These are phyloP conservation scores for Pterocarpus macrocarpus DNA, from an alignment of 306 rosid genomes.

Conservation along the genomic window DNA sequence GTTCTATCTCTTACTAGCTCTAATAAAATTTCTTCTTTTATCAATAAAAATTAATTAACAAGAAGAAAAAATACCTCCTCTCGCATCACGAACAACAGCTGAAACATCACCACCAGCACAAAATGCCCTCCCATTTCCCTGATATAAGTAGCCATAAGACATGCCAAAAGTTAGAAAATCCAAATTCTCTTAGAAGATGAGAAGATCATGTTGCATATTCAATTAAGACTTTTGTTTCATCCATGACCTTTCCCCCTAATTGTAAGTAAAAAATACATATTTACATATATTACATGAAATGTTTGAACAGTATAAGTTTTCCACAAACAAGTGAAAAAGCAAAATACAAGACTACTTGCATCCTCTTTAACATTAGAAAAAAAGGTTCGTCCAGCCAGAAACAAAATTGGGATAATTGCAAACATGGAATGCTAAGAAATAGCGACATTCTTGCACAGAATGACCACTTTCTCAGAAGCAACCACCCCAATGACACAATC, in stretches of 20 bases:
- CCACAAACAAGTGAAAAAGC: constrained; percentile 5
- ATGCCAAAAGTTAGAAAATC: constrained; percentile 43
- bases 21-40: not conserved
- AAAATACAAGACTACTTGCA: constrained; percentile 10
- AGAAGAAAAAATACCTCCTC: constrained; percentile 53
- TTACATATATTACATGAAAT: constrained; percentile 14
- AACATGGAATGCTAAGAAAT: constrained; percentile 20
- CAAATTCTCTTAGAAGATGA: not conserved
- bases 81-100: constrained; percentile 62
- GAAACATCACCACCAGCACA: constrained; percentile 99
- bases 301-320: constrained; percentile 5
- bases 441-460: not conserved
- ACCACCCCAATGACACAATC: no score
- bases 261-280: constrained; percentile 4
- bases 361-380: not conserved
- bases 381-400: not conserved
- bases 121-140: constrained; percentile 97
- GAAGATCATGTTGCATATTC: constrained; percentile 16
- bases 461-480: not conserved
- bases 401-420: not conserved
- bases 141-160: constrained; percentile 39
- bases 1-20: not conserved
- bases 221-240: constrained; percentile 31
- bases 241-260: constrained; percentile 12
- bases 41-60: constrained; percentile 14